Base-by-base conservation (phyloP, 2,329 filamentous ascomycete species). In the Westerdykella sp. region DNA sequence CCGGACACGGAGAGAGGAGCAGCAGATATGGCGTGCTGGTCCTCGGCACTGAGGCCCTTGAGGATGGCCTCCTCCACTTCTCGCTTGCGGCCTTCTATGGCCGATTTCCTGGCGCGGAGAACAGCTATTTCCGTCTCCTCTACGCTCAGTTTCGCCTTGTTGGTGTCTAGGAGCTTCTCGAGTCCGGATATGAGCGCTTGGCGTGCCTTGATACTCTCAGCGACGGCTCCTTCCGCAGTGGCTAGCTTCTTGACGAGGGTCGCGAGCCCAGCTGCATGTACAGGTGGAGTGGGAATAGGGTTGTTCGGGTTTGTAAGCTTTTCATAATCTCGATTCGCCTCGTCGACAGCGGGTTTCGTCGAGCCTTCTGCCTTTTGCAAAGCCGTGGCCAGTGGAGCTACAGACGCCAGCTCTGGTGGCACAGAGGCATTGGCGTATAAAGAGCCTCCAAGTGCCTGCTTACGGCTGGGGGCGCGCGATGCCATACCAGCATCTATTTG, bases 31-130 rank as follows among this genome's bases (percentile, higher is more conserved):
- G 72, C 70, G 2, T 73, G 71, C 3, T 73, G 69, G 9, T 79
- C 72, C 7, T 81, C 77, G 1, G 79, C 77, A 12, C 81, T 80
- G 16, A 95, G 76, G 7, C 87, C 87, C 40, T 85, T 81, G 78
- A 98, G 88, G 54, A 98, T 97, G 39, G 81, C 84, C 52, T 91
- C 81, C 66, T 98, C 93, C 6, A 98, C 89, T 38, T 93, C 85
- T 41, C 83, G 81, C 67, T 94, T 95, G 69, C 87, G 90, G 14
- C 75, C 72, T 55, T 96, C 90, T 13, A 89, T 87, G 43, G 82
- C 80, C 2, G 72, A 68, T 54, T 85, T 87, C 43, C 84, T 81
- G n/a, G 72, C 73, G 3, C 74, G 69, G 15, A 97, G 68, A 13
- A 85, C 77, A 6, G 74, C 63, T n/a, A 81, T 72, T 30, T 84